Base-by-base conservation (phyloP, 192 early-diverging fungal species). In the Backusella liffmaniae region DNA sequence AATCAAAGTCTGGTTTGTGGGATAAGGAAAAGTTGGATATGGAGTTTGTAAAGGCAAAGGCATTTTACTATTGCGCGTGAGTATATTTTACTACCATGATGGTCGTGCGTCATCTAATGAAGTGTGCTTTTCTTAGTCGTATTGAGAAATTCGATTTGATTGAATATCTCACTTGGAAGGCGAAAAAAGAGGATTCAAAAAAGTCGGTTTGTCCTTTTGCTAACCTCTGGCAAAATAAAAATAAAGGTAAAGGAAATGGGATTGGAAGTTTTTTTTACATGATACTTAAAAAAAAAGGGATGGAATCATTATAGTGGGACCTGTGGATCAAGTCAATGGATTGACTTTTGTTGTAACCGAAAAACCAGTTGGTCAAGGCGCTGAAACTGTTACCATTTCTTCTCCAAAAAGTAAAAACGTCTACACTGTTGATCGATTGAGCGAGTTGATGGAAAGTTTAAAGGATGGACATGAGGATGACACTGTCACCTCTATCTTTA, bases 171-270 rank as follows among this genome's bases (percentile, higher is more conserved):
- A 37, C 35, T 39, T 86, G 83, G 84, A 85, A 88, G 30, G 72
- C 79, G 4, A 76, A 83, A 72, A 80, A 83, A 44, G 80, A 86
- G 18, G 74, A 82, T 37, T 72, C 77, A 71, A 66, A 71, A 3
- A 77, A 82, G 32, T 80, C 86, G 12, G 83, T 78, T 6, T 88
- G 86, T 70, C 86, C 86, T 16, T 88, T 80, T 80, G 86, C 86
- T 46, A 85, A 86, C 73, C 79, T 83, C n/a, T 88, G 86, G 86
- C 84, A 87, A 73, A 79, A 87, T 73, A 86, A 84, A 62, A 82
- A 81, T 36, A 82, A 79, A 44, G 84, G 81, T 67, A 23, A 51
- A 12, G 16, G 49, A 46, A 37, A 68, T 21, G 21, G 32, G 0
- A 26, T 18, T 44, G 21, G 15, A n/a, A n/a, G 36, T 76, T 9